phyloP scores from a whole-genome alignment of 2,329 filamentous ascomycete species.

The Pochonia chlamydosporia region DNA sequence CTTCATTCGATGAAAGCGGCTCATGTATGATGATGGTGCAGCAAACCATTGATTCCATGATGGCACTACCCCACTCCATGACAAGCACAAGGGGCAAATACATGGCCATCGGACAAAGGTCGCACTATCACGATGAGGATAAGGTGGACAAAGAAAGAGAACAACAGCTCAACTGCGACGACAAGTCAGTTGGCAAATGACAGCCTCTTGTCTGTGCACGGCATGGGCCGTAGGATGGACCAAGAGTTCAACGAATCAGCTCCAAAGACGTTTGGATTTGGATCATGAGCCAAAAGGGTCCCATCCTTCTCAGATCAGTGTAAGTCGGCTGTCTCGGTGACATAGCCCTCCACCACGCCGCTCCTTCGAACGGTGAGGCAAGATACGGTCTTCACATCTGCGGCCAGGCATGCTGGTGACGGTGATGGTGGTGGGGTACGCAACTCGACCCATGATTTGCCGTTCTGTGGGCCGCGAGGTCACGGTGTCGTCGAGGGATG shows the following conservation, averaged over 20 bases:
- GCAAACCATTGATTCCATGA: not conserved
- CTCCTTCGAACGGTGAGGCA: too few species aligned
- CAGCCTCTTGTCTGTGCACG: not conserved
- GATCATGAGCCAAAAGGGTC: not conserved
- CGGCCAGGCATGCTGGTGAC: not conserved
- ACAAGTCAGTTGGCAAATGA: too few species aligned
- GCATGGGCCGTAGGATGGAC: not conserved
- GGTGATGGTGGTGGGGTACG: slow-evolving; percentile 8
- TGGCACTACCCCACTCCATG: not conserved
- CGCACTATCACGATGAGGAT: too few species aligned
- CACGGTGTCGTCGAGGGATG: slow-evolving; percentile 13
- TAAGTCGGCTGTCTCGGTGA: not conserved
- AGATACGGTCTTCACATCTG: too few species aligned
- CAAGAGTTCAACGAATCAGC: not conserved
- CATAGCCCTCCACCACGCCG: not conserved
- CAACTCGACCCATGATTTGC: slow-evolving; percentile 10
- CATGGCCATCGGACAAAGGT: too few species aligned
- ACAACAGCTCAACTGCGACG: too few species aligned
- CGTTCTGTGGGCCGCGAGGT: slow-evolving; percentile 5
- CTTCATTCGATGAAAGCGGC: not conserved
- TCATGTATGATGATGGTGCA: not conserved
- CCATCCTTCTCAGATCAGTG: not conserved
- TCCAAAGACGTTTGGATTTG: too few species aligned
- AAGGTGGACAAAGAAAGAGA: too few species aligned
- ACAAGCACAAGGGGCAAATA: not conserved